Evolutionary conservation across 108 stramenopile species (phyloP).

Genomic region (Craspedostauros australis): DNA sequence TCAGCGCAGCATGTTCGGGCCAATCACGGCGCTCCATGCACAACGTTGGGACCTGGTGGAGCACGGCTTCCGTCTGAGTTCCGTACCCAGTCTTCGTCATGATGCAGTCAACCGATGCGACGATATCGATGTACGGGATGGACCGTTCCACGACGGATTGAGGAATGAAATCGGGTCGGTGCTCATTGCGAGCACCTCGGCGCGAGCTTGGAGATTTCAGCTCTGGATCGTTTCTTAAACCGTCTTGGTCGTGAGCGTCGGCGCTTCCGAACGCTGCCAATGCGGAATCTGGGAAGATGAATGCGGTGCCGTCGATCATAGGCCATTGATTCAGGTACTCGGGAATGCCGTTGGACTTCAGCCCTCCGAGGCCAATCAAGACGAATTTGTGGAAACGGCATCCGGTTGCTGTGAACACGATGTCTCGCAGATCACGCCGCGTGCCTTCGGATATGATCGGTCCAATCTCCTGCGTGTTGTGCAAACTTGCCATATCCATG

Average conservation of each 20-base stretch:
- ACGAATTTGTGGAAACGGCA: no score
- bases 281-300: slow-evolving; percentile 12
- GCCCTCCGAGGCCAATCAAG: slow-evolving; percentile 11
- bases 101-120: slow-evolving; percentile 4
- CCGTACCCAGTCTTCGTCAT: slow-evolving; percentile 18
- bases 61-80: slow-evolving; percentile 13
- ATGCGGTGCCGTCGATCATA: neutral
- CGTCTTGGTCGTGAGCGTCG: no score
- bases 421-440: neutral
- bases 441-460: neutral
- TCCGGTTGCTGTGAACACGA: neutral
- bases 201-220: no score
- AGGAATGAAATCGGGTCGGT: slow-evolving; percentile 5
- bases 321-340: slow-evolving; percentile 15
- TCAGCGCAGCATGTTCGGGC: slow-evolving; percentile 13
- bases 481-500: slow-evolving; percentile 7
- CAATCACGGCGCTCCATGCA: slow-evolving; percentile 15
- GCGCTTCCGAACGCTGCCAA: slow-evolving; percentile 1
- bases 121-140: slow-evolving; percentile 10
- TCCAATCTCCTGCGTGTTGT: neutral
- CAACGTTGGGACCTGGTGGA: slow-evolving; percentile 12
- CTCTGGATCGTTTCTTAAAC: no score
- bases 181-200: no score
- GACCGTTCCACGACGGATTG: slow-evolving; percentile 2
- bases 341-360: neutral